phyloP scores from a whole-genome alignment of 345 rosid genomes.

The Dovyalis caffra region DNA sequence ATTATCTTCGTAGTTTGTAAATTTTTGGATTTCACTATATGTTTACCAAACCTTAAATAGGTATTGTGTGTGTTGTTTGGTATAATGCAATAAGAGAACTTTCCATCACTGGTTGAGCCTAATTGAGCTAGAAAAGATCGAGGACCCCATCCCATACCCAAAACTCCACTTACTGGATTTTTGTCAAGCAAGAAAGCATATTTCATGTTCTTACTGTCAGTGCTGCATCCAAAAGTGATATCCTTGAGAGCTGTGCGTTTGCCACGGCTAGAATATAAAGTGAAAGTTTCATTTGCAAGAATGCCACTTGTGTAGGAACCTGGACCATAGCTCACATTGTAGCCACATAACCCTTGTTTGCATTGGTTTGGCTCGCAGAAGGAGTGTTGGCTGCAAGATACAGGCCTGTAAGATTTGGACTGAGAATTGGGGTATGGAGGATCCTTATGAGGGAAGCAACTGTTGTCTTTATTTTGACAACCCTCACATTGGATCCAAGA shows the following conservation, averaged over 20 bases:
- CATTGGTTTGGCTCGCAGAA: background rate
- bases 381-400: background rate
- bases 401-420: background rate
- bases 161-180: background rate
- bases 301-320: background rate
- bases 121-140: background rate
- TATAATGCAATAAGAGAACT: background rate
- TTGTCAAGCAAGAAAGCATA: background rate
- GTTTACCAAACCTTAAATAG: background rate
- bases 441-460: background rate
- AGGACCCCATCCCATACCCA: conserved; percentile 1
- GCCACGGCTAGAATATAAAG: background rate
- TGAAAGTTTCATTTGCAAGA: background rate
- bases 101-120: background rate
- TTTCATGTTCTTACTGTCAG: background rate
- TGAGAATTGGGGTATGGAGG: background rate
- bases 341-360: background rate
- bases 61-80: background rate
- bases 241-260: background rate
- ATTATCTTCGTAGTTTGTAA: background rate
- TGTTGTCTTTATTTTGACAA: background rate
- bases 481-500: background rate
- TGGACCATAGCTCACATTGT: background rate
- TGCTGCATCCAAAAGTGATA: conserved; percentile 1
- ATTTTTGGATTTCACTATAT: background rate